Evolutionary conservation across 306 rosid genomes (phyloP).

Genomic region (Cicer yamashitae): DNA sequence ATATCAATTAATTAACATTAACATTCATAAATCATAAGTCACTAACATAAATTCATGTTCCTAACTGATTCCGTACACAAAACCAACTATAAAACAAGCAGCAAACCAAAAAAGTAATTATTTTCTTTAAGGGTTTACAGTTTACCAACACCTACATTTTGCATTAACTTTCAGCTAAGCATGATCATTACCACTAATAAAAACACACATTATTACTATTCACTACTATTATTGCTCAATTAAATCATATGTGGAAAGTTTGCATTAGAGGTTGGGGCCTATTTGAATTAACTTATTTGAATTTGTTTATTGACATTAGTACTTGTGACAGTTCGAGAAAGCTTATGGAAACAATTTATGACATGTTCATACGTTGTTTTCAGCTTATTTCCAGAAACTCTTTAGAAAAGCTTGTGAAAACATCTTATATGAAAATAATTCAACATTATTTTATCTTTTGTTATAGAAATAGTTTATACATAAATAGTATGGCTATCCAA

Average conservation of each 20-base stretch:
- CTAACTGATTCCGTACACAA: neutral
- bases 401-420: too few species aligned
- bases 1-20: conserved; percentile 18
- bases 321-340: too few species aligned
- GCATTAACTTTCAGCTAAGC: conserved; percentile 13
- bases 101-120: neutral
- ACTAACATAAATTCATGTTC: conserved; percentile 25
- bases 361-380: too few species aligned
- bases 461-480: too few species aligned
- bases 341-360: too few species aligned
- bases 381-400: too few species aligned
- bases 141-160: conserved; percentile 3
- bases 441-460: too few species aligned
- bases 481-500: too few species aligned
- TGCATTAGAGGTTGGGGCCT: neutral
- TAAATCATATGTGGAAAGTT: neutral
- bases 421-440: too few species aligned
- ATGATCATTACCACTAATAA: conserved; percentile 29
- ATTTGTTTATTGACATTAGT: too few species aligned
- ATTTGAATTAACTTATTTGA: too few species aligned
- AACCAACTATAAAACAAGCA: conserved; percentile 30
- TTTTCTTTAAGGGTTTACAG: neutral
- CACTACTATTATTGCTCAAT: neutral
- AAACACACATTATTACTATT: neutral
- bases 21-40: conserved; percentile 20